These are phyloP conservation scores for Pugionium dolabratum DNA, from an alignment of 345 rosid genomes.

Conservation along the genomic window DNA sequence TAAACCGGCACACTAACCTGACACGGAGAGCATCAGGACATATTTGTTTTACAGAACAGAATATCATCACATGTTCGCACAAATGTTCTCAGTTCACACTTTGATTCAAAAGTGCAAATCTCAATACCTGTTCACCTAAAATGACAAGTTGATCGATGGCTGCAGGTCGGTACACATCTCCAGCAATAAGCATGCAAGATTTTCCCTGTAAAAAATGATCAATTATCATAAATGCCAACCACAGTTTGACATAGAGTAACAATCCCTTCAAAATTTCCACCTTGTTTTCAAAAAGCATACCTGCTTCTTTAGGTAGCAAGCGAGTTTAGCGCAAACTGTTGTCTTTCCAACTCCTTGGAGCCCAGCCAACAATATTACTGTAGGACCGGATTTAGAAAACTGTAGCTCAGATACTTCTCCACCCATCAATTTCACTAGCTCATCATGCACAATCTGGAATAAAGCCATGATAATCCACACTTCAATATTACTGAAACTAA, in stretches of 20 bases:
- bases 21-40: slow-evolving; percentile 31
- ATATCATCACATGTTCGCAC: slow-evolving; percentile 14
- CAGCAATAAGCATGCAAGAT: slow-evolving; percentile 94
- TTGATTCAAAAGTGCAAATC: slow-evolving; percentile 24
- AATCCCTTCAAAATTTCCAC: neutral
- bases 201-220: slow-evolving; percentile 59
- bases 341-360: slow-evolving; percentile 99
- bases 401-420: slow-evolving; percentile 93
- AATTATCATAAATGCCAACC: neutral
- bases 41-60: neutral
- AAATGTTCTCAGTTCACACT: slow-evolving; percentile 4
- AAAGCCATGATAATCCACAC: neutral
- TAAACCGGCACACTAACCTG: slow-evolving; percentile 95
- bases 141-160: slow-evolving; percentile 97
- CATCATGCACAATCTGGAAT: slow-evolving; percentile 77
- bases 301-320: slow-evolving; percentile 90
- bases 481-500: neutral
- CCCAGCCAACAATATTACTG: slow-evolving; percentile 90
- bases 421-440: slow-evolving; percentile 96
- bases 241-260: slow-evolving; percentile 13
- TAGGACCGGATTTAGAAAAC: slow-evolving; percentile 79
- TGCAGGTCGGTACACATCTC: slow-evolving; percentile 98
- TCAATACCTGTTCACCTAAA: slow-evolving; percentile 83
- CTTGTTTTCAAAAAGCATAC: slow-evolving; percentile 38
- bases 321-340: slow-evolving; percentile 91